These are phyloP conservation scores for Syzygium aqueum DNA, from an alignment of 345 rosid species.

Conservation along the genomic window DNA sequence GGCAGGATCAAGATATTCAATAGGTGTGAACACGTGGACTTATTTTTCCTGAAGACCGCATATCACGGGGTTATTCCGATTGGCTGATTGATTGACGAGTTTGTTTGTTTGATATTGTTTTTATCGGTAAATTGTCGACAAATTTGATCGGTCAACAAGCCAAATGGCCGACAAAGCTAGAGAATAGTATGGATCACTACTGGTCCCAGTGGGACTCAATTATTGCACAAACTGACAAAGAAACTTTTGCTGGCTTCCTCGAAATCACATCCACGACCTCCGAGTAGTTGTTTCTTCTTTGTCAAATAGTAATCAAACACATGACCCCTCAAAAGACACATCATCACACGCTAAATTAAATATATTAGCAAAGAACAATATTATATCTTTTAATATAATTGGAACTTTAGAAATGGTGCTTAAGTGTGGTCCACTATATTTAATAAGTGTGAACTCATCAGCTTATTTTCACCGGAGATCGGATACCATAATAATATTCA, in stretches of 20 bases:
- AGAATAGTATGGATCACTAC: too few relatives aligned
- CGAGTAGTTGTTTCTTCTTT: not conserved
- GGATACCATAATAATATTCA: fast-evolving
- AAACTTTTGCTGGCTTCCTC: not conserved
- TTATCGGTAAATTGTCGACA: too few relatives aligned
- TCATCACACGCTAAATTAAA: not conserved
- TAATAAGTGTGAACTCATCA: too few relatives aligned
- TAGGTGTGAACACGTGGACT: not conserved
- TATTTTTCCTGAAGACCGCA: not conserved
- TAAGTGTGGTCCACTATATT: too few relatives aligned
- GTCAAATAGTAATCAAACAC: not conserved
- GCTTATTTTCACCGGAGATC: too few relatives aligned
- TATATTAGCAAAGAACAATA: too few relatives aligned
- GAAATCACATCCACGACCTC: not conserved
- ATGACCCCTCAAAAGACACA: not conserved
- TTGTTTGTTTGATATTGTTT: too few relatives aligned
- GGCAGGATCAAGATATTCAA: not conserved
- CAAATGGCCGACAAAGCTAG: not conserved
- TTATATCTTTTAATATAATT: too few relatives aligned
- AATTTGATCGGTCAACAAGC: too few relatives aligned
- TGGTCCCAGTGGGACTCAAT: not conserved
- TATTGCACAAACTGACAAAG: not conserved
- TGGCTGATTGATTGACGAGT: not conserved
- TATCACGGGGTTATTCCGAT: not conserved
- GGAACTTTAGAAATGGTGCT: too few relatives aligned